Percentiles rank a stretch among this genome's conserved stretches.
Evolutionary conservation across 2,329 filamentous ascomycete genomes (phyloP).

Genomic region (Lachnum nothofagi): DNA sequence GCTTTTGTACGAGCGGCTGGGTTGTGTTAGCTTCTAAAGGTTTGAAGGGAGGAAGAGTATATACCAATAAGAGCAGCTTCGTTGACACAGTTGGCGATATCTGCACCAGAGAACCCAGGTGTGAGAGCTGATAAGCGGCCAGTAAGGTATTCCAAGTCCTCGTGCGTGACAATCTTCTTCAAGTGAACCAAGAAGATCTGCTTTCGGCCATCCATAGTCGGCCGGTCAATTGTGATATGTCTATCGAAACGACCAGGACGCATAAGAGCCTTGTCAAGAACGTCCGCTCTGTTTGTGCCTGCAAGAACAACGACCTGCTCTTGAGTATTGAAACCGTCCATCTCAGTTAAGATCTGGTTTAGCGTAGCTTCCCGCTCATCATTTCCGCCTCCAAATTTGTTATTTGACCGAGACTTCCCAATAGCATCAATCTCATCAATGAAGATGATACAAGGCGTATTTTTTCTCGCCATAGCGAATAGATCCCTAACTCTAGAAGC

Average conservation of each 20-base stretch:
- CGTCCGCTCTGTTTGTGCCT: slow-evolving; percentile 91
- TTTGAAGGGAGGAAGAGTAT: slow-evolving; percentile 31
- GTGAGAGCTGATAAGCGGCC: slow-evolving; percentile 88
- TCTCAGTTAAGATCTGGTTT: slow-evolving; percentile 97
- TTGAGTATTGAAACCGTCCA: slow-evolving; percentile 97
- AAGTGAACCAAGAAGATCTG: slow-evolving; percentile 96
- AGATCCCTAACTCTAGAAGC: slow-evolving; percentile 91
- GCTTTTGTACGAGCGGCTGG: slow-evolving; percentile 79
- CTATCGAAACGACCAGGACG: slow-evolving; percentile 94
- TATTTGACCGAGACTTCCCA: slow-evolving; percentile 82
- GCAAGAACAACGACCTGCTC: slow-evolving; percentile 96
- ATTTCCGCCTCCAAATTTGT: slow-evolving; percentile 75
- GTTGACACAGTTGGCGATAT: slow-evolving; percentile 98
- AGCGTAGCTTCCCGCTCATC: slow-evolving; percentile 95
- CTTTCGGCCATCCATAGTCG: slow-evolving; percentile 92
- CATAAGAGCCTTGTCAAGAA: slow-evolving; percentile 93
- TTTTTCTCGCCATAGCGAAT: slow-evolving; percentile 91
- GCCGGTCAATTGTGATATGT: slow-evolving; percentile 90
- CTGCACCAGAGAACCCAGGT: slow-evolving; percentile 92
- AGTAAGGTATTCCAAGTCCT: slow-evolving; percentile 80
- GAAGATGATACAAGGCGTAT: slow-evolving; percentile 97
- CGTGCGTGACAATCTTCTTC: slow-evolving; percentile 87
- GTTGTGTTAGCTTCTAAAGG: slow-evolving; percentile 36
- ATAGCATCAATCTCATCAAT: slow-evolving; percentile 99
- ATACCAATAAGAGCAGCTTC: slow-evolving; percentile 93